Conservation (phyloP, 139 green algal species). For the Pleodorina starrii region DNA sequence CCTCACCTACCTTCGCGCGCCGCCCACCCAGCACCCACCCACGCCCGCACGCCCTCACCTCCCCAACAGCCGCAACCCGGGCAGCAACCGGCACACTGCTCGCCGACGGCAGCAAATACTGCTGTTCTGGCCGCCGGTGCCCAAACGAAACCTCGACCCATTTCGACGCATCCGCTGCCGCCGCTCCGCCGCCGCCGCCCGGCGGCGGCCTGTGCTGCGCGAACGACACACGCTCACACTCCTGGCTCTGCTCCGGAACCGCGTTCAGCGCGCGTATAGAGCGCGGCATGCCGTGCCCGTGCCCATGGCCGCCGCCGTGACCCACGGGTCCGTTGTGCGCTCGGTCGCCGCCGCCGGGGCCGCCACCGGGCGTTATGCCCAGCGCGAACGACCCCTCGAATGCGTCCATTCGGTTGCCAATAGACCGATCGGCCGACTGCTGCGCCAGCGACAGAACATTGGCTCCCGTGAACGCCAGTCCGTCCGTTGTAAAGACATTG, state of each 20-base stretch:
- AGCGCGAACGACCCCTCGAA: conserved; percentile 25
- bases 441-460: not conserved
- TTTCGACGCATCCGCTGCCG: no score
- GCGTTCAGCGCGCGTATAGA: not conserved
- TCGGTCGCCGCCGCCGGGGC: not conserved
- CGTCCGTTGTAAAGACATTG: conserved; percentile 1
- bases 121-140: no score
- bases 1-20: no score
- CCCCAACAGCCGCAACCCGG: no score
- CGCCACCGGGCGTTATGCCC: not conserved
- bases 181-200: no score
- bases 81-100: no score
- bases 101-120: no score
- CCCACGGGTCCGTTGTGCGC: no score
- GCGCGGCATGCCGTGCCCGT: not conserved
- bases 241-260: conserved; percentile 30
- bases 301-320: not conserved
- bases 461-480: not conserved
- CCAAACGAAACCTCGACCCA: no score
- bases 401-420: not conserved
- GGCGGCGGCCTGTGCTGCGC: not conserved
- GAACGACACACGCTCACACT: conserved; percentile 2
- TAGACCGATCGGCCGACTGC: not conserved
- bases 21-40: no score
- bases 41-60: no score